Evolutionary conservation across 768 basidiomycete species (phyloP), one percentile per base, ranked within the genome.

Genomic region (Russula sp.): DNA sequence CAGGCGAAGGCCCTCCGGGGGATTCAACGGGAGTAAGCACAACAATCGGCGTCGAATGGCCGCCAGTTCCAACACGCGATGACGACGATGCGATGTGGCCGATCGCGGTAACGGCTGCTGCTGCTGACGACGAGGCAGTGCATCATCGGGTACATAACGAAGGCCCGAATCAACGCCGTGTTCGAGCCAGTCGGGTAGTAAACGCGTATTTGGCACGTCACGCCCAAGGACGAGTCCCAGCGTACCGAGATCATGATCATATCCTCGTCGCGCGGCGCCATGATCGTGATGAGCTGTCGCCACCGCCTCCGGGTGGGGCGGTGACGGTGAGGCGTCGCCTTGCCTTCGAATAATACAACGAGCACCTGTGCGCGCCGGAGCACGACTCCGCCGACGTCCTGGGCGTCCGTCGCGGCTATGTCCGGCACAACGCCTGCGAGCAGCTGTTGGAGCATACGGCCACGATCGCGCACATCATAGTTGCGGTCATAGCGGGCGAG

Each of bases 401-500:
- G 67, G 14, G 65, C 70, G 34, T 57, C 62, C 18, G 24, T 50
- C 8, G 62, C 60, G 22, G 63, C 65, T 3, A 77, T 58, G 20
- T 44, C 49, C 1, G 72, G 73, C 16, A 68, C 70, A 2, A 84
- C 76, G 38, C 90, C 87, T 2, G 77, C 73, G 18, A 96, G 79
- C 16, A 98, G 80, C 6, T 87, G 82, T 20, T 79, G 76, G 30
- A 97, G 73, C 82, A 94, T 88, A 57, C 96, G 83, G 5, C 86
- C 87, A 28, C 95, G 87, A 73, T 98, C 97, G 36, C 97, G 83
- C 38, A 98, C 88, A 70, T 97, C 93, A 74, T 92, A 96, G 71
- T 89, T 85, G 22, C 77, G 70, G 75, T 99, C 97, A 75, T 95
- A 98, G 61, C 89, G 82, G 2, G 94, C 95, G 22, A 97, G 82